A percentile compares a stretch with the other conserved stretches of the same genome.
phyloP scores from a whole-genome alignment of 2,329 filamentous ascomycete genomes.

The Aspergillus sp. region DNA sequence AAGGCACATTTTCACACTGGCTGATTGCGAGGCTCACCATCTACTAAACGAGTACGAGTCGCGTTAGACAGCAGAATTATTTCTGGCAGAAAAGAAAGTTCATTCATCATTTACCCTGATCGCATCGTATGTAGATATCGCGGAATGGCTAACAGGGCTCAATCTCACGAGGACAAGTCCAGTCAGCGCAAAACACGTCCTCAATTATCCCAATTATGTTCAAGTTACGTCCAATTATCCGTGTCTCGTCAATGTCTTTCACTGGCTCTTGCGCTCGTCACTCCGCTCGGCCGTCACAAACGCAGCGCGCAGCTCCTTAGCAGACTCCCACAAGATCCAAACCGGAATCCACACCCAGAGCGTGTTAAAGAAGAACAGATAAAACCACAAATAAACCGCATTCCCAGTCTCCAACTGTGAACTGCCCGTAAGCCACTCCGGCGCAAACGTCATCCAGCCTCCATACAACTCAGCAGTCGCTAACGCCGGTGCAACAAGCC shows the following conservation, averaged over 20 bases:
- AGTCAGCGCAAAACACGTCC: no score
- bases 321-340: constrained; percentile 51
- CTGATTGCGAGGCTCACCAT: neutral
- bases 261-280: constrained; percentile 15
- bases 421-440: constrained; percentile 57
- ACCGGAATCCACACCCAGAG: constrained; percentile 56
- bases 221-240: neutral
- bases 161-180: no score
- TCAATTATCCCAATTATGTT: no score
- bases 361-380: constrained; percentile 58
- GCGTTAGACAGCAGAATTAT: neutral
- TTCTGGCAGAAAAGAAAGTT: no score
- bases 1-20: neutral
- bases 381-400: constrained; percentile 58
- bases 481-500: constrained; percentile 53
- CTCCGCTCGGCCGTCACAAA: constrained; percentile 27
- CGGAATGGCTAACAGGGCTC: no score
- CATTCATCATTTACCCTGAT: no score
- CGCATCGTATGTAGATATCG: no score
- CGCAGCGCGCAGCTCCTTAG: constrained; percentile 36
- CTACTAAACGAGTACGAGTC: neutral
- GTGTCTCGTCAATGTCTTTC: neutral
- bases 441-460: constrained; percentile 58
- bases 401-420: constrained; percentile 53
- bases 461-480: constrained; percentile 61